These are phyloP conservation scores for Chalaropsis ovoidea DNA, from an alignment of 2,329 filamentous ascomycete species.

Conservation along the genomic window DNA sequence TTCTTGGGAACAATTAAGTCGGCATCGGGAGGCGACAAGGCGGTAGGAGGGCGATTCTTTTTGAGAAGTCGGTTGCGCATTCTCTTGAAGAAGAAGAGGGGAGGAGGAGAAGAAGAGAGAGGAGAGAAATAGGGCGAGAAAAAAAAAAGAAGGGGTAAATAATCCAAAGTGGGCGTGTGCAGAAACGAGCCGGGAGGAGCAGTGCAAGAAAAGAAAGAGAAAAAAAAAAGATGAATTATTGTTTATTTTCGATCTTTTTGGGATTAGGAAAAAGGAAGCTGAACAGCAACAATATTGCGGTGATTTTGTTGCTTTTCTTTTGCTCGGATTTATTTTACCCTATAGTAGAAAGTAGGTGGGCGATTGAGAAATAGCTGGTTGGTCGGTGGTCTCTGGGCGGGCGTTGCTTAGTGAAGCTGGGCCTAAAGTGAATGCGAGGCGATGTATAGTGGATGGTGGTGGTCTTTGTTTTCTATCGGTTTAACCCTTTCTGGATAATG, in stretches of 20 bases:
- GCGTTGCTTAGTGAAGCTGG: neutral
- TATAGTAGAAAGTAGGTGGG: no score
- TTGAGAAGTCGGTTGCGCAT: conserved; percentile 24
- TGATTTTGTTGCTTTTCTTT: neutral
- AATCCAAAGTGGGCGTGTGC: conserved; percentile 12
- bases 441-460: neutral
- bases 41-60: conserved; percentile 23
- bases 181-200: conserved; percentile 10
- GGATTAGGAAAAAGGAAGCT: neutral
- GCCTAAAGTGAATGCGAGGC: neutral
- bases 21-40: neutral
- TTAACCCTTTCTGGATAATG: neutral
- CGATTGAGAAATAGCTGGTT: no score
- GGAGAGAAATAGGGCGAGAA: conserved; percentile 15
- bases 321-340: no score
- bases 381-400: neutral
- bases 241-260: neutral
- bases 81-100: conserved; percentile 15
- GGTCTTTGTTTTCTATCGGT: neutral
- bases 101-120: conserved; percentile 13
- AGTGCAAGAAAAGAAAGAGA: neutral
- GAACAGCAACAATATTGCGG: neutral
- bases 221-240: neutral
- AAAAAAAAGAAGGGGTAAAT: conserved; percentile 16
- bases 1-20: conserved; percentile 20